Base-by-base conservation (phyloP, 257 asterid genomes). In the Cinchona pubescens region DNA sequence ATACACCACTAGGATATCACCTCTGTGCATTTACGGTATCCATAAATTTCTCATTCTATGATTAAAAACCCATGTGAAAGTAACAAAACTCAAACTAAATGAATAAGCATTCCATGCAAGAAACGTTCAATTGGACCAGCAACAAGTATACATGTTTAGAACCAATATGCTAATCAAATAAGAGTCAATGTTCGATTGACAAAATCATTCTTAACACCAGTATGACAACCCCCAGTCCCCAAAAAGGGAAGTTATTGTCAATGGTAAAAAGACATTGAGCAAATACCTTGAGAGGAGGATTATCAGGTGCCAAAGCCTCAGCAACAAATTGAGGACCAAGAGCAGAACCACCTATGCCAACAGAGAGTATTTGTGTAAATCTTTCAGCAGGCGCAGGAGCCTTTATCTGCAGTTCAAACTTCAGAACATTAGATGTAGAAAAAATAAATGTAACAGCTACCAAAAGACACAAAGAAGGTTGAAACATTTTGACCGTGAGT, bases 271-370 rank as follows among this genome's bases (percentile, higher is more conserved):
- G 46, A 46, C 10, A 40, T 63, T 23, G 51, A 18, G 42, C 61
- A 63, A 66, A 70, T 82, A 92, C 99, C 99, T 92, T 95, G 71
- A 95, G 94, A 60, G 98, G 98, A 79, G 99, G 99, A 84, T 95
- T 95, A 82, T 95, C 98, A 16, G 98, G 99, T 70, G 99, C 97
- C 90, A 95, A 83, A 40, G 99, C 99, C 91, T 92, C 98, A 4
- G 99, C 98, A 64, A 95, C 99, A 87, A 95, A 95, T 74, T 95
- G 97, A 43, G 99, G 99, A 43, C 99, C 99, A 5, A 95, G 96
- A 77, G 99, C 98, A 43, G 99, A 95, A 82, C 99, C 99, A 66
- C 99, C 99, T 78, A 95, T 93, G 69, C 98, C 99, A 63, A 95
- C 90, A 25, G 97, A 92, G 83, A 95, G 99, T 69, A 95, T 86